Evolutionary conservation across 257 asterid genomes (phyloP), one percentile per base, ranked within the genome.

Genomic region (Forsythia suspensa): DNA sequence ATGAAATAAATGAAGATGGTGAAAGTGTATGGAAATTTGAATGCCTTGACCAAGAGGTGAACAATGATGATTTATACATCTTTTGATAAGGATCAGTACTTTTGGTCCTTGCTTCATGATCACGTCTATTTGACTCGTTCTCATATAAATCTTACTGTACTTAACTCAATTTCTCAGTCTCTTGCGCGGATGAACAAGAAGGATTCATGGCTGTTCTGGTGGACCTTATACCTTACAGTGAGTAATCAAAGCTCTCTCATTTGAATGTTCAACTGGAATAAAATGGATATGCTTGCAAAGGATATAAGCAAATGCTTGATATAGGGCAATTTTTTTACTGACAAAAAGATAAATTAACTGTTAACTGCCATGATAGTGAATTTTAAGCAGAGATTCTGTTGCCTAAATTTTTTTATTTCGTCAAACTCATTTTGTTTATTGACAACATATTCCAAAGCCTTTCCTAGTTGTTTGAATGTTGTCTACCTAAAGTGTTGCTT

Each of bases 21-120:
- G 90, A 88, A 57, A 88, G 87, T 75, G 81, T 88, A 42, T 86
- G 89, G 88, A 82, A 77, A 72, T 86, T 80, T 67, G 87, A 84
- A 42, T 83, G 89, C 88, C 87, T 89, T 71, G 93, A 89, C 69
- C 91, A 89, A 81, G 93, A 87, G 91, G 93, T 89, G 82, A 18
- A 82, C 77, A 59, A 76, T 67, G 36, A 68, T 39, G 59, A 37
- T 66, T 77, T 40, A 16, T n/a, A 65, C 38, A 52, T 29, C 57
- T 34, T 68, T 51, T 51, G 18, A 24, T 43, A 38, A 70, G 51
- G 63, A 39, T 69, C 71, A 76, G 21, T 52, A 12, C 20, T 15
- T 4, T 16, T 51, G 59, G 51, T 44, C 20, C 15, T 15, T 51
- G 59, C 59, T 3, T 51, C 59, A 51, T 15, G 59, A 51, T 51